A percentile compares a stretch with the other conserved stretches of the same genome.
Conservation (phyloP, 208 protist genomes). For the Leishmania tropica region DNA sequence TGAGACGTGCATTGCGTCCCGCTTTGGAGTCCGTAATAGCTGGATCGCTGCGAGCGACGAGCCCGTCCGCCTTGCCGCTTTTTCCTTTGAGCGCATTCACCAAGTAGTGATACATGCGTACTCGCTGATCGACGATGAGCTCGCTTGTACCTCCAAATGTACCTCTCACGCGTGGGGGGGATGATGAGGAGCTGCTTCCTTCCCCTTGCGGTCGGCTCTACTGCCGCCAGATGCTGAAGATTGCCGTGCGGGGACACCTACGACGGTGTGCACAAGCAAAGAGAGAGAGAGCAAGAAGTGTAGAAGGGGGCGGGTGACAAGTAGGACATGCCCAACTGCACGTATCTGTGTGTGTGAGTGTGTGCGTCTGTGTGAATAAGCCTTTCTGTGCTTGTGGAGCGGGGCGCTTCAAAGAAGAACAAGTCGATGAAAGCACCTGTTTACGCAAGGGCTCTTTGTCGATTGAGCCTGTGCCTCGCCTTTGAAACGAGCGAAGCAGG, state of each 20-base stretch:
- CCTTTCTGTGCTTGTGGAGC: not conserved
- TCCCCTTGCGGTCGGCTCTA: not conserved
- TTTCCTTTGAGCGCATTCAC: constrained; percentile 2
- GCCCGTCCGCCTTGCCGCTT: not conserved
- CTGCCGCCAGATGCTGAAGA: not conserved
- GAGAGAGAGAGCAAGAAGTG: constrained; percentile 3
- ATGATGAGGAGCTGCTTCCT: too few relatives aligned
- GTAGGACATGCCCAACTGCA: not conserved
- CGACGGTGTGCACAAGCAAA: not conserved
- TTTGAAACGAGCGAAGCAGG: not conserved
- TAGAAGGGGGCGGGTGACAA: not conserved
- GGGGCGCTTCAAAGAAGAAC: not conserved
- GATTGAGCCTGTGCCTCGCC: not conserved
- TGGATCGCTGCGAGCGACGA: not conserved
- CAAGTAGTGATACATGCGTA: constrained; percentile 26
- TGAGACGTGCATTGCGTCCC: constrained; percentile 5
- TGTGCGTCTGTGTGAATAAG: not conserved
- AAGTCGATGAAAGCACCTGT: not conserved
- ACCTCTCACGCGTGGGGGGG: not conserved
- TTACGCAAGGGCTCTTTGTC: not conserved
- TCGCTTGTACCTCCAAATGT: not conserved
- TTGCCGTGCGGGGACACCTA: not conserved
- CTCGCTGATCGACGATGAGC: not conserved
- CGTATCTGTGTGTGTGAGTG: not conserved
- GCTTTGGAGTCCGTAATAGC: not conserved